Conservation (phyloP, 257 asterid species). For the Salvia splendens region DNA sequence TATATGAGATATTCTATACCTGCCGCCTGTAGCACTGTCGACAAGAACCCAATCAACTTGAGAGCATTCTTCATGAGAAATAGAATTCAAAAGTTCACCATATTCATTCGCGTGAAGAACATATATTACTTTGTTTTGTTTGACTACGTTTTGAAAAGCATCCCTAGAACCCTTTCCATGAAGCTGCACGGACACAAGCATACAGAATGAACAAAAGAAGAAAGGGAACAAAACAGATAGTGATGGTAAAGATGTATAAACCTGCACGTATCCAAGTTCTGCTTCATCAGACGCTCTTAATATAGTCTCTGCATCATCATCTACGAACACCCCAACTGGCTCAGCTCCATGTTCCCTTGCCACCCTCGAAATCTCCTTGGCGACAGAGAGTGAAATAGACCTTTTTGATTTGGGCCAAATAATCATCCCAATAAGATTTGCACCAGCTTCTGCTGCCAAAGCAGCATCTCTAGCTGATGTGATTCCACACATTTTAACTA, state of each 20-base stretch:
- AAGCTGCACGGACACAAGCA: slow-evolving; percentile 54
- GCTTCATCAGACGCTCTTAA: slow-evolving; percentile 65
- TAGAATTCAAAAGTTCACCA: slow-evolving; percentile 69
- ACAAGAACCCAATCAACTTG: slow-evolving; percentile 90
- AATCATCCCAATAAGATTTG: slow-evolving; percentile 88
- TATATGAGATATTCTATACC: slow-evolving; percentile 41
- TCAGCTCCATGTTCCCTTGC: slow-evolving; percentile 72
- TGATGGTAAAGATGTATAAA: slow-evolving; percentile 28
- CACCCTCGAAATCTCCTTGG: slow-evolving; percentile 83
- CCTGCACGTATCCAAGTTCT: slow-evolving; percentile 92
- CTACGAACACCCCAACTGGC: slow-evolving; percentile 94
- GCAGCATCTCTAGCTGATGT: slow-evolving; percentile 89
- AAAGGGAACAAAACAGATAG: slow-evolving; percentile 5
- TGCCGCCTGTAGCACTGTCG: slow-evolving; percentile 93
- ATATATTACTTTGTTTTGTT: slow-evolving; percentile 56
- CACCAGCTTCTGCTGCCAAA: slow-evolving; percentile 93
- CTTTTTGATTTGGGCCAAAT: slow-evolving; percentile 92
- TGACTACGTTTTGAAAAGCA: slow-evolving; percentile 58
- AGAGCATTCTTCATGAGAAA: slow-evolving; percentile 71
- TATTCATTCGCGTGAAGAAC: slow-evolving; percentile 85
- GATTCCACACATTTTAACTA: slow-evolving; percentile 94
- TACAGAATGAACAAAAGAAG: slow-evolving; percentile 23
- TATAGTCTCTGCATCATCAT: slow-evolving; percentile 80
- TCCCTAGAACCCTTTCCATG: slow-evolving; percentile 84
- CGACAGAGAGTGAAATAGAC: slow-evolving; percentile 66